These are phyloP conservation scores for Eimeria sp. DNA, from an alignment of 169 alveolate genomes.

Conservation along the genomic window DNA sequence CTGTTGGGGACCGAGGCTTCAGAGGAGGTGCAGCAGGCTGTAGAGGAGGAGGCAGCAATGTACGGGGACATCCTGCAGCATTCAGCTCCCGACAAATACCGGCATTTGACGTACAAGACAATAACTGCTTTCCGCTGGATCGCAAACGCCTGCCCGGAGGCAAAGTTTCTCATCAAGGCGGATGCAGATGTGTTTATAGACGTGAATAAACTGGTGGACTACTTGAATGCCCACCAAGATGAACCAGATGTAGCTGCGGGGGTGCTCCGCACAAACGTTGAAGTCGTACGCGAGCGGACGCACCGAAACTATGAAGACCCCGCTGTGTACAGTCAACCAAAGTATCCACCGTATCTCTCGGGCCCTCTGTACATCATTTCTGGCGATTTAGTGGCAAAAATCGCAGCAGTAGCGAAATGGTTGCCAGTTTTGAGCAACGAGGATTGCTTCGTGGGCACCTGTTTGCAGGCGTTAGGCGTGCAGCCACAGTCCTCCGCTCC, in stretches of 20 bases:
- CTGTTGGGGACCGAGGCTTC: constrained; percentile 8
- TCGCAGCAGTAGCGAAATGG: neutral
- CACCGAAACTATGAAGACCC: constrained; percentile 50
- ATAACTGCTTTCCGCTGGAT: constrained; percentile 25
- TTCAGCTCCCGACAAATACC: constrained; percentile 35
- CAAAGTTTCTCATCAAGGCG: constrained; percentile 15
- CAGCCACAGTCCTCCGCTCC: constrained; percentile 18
- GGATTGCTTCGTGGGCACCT: constrained; percentile 50
- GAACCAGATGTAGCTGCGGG: constrained; percentile 8
- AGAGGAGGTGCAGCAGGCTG: neutral
- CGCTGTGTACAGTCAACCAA: neutral
- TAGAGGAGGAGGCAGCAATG: neutral
- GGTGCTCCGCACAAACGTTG: constrained; percentile 1
- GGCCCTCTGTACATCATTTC: constrained; percentile 35
- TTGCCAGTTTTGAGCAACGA: constrained; percentile 50
- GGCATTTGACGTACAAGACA: neutral
- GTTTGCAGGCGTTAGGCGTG: constrained; percentile 17
- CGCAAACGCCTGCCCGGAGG: constrained; percentile 28
- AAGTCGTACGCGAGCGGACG: neutral
- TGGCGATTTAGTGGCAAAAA: neutral
- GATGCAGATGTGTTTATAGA: constrained; percentile 11
- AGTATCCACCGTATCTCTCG: constrained; percentile 29
- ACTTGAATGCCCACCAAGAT: neutral
- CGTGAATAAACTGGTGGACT: neutral
- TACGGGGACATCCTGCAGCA: constrained; percentile 30